Evolutionary conservation across 371 early-diverging fungal species (phyloP), one percentile per base, ranked within the genome.

Genomic region (Zychaea mexicana): DNA sequence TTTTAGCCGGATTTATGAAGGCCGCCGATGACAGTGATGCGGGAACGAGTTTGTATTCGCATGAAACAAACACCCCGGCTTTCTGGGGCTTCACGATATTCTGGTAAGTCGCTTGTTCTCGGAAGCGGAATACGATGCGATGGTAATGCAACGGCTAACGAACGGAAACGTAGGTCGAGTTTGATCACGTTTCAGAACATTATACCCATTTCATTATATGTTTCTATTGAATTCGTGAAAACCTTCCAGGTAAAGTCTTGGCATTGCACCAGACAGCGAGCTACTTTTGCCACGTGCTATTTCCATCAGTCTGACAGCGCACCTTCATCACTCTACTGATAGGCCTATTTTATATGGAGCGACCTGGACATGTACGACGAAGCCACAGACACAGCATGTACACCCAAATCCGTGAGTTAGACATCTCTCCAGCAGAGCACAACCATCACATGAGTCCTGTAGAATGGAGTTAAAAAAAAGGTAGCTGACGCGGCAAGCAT

Each of bases 141-240:
- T n/a, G n/a, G n/a, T n/a, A n/a, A n/a, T n/a, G n/a, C n/a, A n/a
- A n/a, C n/a, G n/a, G n/a, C n/a, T n/a, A n/a, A n/a, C n/a, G 21
- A 28, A 55, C 24, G 26, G 26, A 33, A 10, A 39, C 42, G 19
- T 64, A 87, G 90, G 83, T 81, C 88, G 28, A 85, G 89, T 71
- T 71, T 97, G 78, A 95, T 97, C 65, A 90, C 96, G 61, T 93
- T 96, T 65, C 96, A 97, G 69, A 95, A 94, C 79, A 82, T 82
- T 52, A 79, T 82, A 45, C 99, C 99, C 1, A 93, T 99, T 61
- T 96, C 98, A 21, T 83, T 99, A 22, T 99, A 97, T 74, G 92
- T 99, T 45, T 96, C 94, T 15, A 85, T 98, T 6, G 99, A 99
- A 71, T 82, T 94, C 24, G 95, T 94, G 36, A 94, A 94, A 73